Evolutionary conservation across 352 stramenopile genomes (phyloP).

Genomic region (Phytopythium sindhum): DNA sequence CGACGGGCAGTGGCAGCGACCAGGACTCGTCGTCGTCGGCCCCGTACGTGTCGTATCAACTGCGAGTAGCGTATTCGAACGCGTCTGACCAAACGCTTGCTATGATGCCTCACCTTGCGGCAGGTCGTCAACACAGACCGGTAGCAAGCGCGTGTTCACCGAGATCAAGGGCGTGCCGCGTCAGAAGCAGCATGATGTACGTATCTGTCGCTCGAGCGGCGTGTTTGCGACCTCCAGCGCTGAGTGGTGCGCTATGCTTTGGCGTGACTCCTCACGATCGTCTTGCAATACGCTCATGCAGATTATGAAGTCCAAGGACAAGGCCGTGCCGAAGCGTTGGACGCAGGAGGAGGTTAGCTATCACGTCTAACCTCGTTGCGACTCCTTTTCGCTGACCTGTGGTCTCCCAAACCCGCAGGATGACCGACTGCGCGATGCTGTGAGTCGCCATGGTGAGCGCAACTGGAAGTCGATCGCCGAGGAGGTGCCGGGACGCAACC

Average conservation of each 20-base stretch:
- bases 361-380: no score
- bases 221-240: slow-evolving; percentile 4
- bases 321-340: slow-evolving; percentile 79
- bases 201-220: slow-evolving; percentile 10
- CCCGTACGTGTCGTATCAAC: not conserved
- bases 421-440: slow-evolving; percentile 69
- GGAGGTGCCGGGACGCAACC: slow-evolving; percentile 79
- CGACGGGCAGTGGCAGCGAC: slow-evolving; percentile 9
- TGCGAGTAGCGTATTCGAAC: not conserved
- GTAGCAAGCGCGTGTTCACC: slow-evolving; percentile 76
- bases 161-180: slow-evolving; percentile 82
- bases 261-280: not conserved
- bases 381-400: not conserved
- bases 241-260: not conserved
- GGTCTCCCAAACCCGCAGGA: slow-evolving; percentile 27
- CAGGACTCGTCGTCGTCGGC: slow-evolving; percentile 11
- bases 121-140: slow-evolving; percentile 16
- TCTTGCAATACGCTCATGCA: slow-evolving; percentile 10
- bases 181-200: slow-evolving; percentile 79
- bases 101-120: not conserved
- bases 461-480: slow-evolving; percentile 90
- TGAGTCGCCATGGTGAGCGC: slow-evolving; percentile 71
- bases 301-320: slow-evolving; percentile 84
- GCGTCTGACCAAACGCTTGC: not conserved
- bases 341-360: slow-evolving; percentile 46